Percentiles rank a stretch among this genome's conserved stretches.
Conservation (phyloP, 805 yeast species). For the Starmerella floris region DNA sequence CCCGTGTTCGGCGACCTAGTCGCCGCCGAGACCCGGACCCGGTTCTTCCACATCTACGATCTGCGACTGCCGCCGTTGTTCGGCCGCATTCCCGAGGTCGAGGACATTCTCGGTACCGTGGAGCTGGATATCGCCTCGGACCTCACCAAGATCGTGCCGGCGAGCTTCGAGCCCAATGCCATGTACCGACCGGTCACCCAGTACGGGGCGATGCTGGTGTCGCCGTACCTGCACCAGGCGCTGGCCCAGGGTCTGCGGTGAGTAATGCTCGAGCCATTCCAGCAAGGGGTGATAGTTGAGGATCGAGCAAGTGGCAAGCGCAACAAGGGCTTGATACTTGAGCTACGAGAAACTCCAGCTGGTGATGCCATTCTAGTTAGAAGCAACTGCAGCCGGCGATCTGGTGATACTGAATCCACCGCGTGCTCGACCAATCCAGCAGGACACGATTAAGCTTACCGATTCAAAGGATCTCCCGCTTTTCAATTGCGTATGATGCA, state of each 20-base stretch:
- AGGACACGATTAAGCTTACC: too few relatives aligned
- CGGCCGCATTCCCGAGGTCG: constrained; percentile 57
- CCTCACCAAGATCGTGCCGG: constrained; percentile 40
- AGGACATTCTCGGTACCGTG: constrained; percentile 59
- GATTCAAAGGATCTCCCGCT: too few relatives aligned
- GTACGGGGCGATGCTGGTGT: constrained; percentile 40
- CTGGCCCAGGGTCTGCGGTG: constrained; percentile 24
- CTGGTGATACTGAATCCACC: too few relatives aligned
- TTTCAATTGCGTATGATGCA: too few relatives aligned
- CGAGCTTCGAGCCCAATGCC: constrained; percentile 43
- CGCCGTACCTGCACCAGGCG: constrained; percentile 38
- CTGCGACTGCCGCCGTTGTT: constrained; percentile 49
- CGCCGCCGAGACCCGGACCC: constrained; percentile 30
- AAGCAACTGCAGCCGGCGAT: too few relatives aligned
- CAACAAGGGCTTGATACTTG: not conserved
- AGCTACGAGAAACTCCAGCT: too few relatives aligned
- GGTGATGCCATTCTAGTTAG: too few relatives aligned
- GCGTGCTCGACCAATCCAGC: too few relatives aligned
- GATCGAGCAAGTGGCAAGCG: too few relatives aligned
- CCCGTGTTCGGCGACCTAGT: constrained; percentile 24
- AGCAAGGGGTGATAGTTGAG: too few relatives aligned
- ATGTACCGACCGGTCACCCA: constrained; percentile 43
- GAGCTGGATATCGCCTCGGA: constrained; percentile 34
- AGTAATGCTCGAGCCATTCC: too few relatives aligned
- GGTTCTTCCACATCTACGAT: constrained; percentile 60